Evolutionary conservation across 2,329 filamentous ascomycete genomes (phyloP).

Genomic region (Chrysoporthe austroafricana): DNA sequence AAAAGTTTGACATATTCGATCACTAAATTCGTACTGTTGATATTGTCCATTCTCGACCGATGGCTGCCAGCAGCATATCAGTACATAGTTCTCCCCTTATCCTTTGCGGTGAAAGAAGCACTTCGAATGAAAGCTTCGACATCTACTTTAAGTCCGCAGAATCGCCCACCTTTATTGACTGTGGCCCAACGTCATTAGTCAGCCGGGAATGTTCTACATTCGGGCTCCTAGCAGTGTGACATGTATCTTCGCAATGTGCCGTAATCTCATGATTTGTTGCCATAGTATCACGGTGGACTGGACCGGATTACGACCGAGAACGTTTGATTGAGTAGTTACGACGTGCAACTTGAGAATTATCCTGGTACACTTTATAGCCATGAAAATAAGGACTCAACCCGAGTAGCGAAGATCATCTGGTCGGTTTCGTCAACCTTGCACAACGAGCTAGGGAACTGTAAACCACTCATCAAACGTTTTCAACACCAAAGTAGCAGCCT

Average conservation of each 20-base stretch:
- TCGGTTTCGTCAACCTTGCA: neutral
- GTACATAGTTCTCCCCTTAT: constrained; percentile 2
- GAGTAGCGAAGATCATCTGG: neutral
- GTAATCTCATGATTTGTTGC: neutral
- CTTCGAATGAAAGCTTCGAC: neutral
- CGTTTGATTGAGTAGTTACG: neutral
- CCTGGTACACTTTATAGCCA: neutral
- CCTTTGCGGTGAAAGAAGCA: neutral
- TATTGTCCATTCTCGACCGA: neutral
- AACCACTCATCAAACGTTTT: neutral
- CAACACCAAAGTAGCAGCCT: neutral
- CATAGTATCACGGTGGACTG: neutral
- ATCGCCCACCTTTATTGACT: no score
- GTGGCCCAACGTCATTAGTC: neutral
- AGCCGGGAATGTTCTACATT: neutral
- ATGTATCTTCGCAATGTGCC: neutral
- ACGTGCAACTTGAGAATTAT: neutral
- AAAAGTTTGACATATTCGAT: neutral
- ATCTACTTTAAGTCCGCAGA: neutral
- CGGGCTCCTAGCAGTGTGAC: neutral
- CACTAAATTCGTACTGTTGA: neutral
- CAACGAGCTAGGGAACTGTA: neutral
- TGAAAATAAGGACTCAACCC: neutral
- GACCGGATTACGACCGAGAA: neutral
- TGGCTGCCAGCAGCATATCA: neutral